These are phyloP conservation scores for Nicotiana rustica DNA, from an alignment of 305 asterid genomes.

Conservation along the genomic window DNA sequence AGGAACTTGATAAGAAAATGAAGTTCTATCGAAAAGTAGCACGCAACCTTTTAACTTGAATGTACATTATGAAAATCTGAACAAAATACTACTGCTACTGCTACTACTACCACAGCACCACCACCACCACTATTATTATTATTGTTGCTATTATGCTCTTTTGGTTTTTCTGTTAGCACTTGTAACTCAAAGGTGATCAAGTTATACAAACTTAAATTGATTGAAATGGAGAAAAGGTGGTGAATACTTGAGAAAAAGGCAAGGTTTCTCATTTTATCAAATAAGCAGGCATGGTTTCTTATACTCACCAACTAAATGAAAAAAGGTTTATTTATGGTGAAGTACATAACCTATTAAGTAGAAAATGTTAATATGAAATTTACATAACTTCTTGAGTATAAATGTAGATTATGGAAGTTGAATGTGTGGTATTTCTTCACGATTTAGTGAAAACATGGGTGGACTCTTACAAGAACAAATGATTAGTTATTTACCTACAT, in stretches of 20 bases:
- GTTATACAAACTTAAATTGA: neutral
- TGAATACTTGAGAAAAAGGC: neutral
- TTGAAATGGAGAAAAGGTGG: slow-evolving; percentile 11
- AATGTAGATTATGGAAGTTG: neutral
- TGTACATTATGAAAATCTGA: neutral
- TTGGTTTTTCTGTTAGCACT: neutral
- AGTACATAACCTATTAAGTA: neutral
- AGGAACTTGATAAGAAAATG: slow-evolving; percentile 3
- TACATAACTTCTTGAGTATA: neutral
- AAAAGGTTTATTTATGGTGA: neutral
- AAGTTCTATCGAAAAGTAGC: slow-evolving; percentile 7
- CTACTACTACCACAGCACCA: neutral
- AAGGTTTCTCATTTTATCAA: neutral
- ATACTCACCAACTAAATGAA: neutral
- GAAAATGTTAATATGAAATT: neutral
- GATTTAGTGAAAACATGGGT: neutral
- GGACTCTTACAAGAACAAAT: neutral
- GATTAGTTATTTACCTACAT: neutral
- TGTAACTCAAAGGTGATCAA: neutral
- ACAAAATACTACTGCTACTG: neutral
- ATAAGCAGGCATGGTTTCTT: neutral
- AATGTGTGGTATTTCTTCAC: neutral
- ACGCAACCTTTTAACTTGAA: slow-evolving; percentile 11
- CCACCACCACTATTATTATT: neutral
- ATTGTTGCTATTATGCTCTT: neutral